phyloP scores from a whole-genome alignment of 441 rosid genomes.

The Erodium chrysanthum region DNA sequence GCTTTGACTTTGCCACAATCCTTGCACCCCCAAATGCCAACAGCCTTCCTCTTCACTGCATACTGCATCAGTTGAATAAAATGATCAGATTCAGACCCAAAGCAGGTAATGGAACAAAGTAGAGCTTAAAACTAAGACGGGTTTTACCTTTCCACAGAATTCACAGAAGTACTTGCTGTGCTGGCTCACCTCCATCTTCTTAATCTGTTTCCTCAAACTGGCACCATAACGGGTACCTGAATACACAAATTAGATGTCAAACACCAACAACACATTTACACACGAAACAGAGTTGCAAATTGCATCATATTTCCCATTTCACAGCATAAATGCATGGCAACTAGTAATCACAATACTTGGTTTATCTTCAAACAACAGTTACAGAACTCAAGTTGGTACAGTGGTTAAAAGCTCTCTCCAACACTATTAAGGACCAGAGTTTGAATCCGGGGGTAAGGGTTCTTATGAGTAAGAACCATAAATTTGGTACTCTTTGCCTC shows the following conservation, averaged over 20 bases:
- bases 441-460: too few species aligned
- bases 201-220: conserved; percentile 89
- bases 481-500: too few species aligned
- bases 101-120: too few species aligned
- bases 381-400: too few species aligned
- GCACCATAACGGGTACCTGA: conserved; percentile 86
- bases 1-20: conserved; percentile 91
- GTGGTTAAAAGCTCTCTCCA: too few species aligned
- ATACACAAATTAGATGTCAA: background rate
- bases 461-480: too few species aligned
- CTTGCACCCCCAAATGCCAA: conserved; percentile 90
- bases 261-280: background rate
- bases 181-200: conserved; percentile 26
- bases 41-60: conserved; percentile 83
- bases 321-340: background rate
- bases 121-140: too few species aligned
- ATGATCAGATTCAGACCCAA: background rate
- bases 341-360: too few species aligned
- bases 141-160: conserved; percentile 78
- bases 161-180: conserved; percentile 95
- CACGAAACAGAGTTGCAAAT: background rate
- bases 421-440: too few species aligned
- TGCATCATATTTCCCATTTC: background rate
- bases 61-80: conserved; percentile 28
- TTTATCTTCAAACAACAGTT: too few species aligned